Conservation (phyloP, 352 stramenopile species). For the Phytophthora pseudosyringae region DNA sequence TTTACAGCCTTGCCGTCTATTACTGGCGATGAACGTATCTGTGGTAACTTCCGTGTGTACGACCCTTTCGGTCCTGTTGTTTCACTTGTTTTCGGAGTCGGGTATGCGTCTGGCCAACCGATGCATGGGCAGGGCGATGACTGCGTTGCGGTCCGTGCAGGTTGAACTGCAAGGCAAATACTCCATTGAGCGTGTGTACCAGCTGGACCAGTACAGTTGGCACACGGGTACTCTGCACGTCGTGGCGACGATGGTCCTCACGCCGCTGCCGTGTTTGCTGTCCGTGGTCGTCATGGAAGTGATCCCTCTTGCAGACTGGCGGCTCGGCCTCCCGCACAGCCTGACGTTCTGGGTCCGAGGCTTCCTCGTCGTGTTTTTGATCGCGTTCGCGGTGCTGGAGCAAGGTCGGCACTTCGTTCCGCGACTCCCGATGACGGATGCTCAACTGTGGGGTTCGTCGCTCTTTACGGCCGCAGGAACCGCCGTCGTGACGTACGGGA, state of each 20-base stretch:
- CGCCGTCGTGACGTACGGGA: constrained; percentile 1
- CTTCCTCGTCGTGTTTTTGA: constrained; percentile 24
- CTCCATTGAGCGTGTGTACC: constrained; percentile 27
- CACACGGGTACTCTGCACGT: constrained; percentile 4
- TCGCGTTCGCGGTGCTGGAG: constrained; percentile 24
- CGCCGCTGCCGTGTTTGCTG: constrained; percentile 26
- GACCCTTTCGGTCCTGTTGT: too few relatives aligned
- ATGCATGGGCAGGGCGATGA: not conserved
- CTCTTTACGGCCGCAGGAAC: constrained; percentile 19
- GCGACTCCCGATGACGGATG: constrained; percentile 9
- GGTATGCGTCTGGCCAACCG: not conserved
- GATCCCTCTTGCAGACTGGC: constrained; percentile 30
- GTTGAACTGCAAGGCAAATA: constrained; percentile 41
- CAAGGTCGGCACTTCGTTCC: constrained; percentile 30
- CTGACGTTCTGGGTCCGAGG: constrained; percentile 30
- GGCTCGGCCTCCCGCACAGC: constrained; percentile 16
- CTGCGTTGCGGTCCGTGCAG: constrained; percentile 12
- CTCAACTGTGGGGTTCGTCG: constrained; percentile 11
- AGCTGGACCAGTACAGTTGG: constrained; percentile 16
- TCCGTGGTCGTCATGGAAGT: constrained; percentile 19
- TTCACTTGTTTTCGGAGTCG: not conserved
- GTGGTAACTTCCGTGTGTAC: too few relatives aligned
- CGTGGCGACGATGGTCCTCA: constrained; percentile 7
- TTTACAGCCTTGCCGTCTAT: too few relatives aligned
- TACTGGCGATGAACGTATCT: too few relatives aligned